These are phyloP conservation scores for Lipomyces spencermartinsiae DNA, from an alignment of 805 yeast species.

Conservation along the genomic window DNA sequence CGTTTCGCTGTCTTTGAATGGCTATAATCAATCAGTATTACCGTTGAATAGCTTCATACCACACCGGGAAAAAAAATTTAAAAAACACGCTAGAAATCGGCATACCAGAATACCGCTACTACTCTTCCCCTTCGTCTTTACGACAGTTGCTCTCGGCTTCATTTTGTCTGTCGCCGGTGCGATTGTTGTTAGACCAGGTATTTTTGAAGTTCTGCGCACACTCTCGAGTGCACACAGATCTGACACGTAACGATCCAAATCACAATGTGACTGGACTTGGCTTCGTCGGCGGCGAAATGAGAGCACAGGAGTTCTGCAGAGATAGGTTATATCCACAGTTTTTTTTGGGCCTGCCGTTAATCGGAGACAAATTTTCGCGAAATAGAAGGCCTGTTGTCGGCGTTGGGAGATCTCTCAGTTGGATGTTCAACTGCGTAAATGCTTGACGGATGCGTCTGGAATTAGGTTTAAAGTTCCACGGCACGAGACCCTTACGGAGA, in stretches of 20 bases:
- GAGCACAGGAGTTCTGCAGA: not conserved
- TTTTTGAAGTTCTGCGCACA: not conserved
- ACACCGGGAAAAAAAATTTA: not conserved
- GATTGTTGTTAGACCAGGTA: not conserved
- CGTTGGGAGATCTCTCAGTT: not conserved
- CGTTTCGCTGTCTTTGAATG: conserved; percentile 47
- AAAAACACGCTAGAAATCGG: no score
- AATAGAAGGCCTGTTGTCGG: no score
- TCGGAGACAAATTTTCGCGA: not conserved
- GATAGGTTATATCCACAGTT: not conserved
- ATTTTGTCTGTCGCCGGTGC: not conserved
- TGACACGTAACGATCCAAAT: not conserved
- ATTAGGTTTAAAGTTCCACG: not conserved
- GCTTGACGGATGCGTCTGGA: not conserved
- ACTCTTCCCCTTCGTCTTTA: conserved; percentile 21
- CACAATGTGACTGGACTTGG: not conserved
- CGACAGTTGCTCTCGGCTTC: conserved; percentile 23
- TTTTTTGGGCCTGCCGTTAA: no score
- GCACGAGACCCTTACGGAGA: not conserved
- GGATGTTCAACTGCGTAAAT: not conserved
- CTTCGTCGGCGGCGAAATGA: not conserved
- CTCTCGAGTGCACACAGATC: not conserved
- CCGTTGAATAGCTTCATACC: not conserved
- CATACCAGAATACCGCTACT: conserved; percentile 20
- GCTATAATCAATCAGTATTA: conserved; percentile 5